Conservation (phyloP, 805 yeast species). For the Debaryomyces prosopidis region DNA sequence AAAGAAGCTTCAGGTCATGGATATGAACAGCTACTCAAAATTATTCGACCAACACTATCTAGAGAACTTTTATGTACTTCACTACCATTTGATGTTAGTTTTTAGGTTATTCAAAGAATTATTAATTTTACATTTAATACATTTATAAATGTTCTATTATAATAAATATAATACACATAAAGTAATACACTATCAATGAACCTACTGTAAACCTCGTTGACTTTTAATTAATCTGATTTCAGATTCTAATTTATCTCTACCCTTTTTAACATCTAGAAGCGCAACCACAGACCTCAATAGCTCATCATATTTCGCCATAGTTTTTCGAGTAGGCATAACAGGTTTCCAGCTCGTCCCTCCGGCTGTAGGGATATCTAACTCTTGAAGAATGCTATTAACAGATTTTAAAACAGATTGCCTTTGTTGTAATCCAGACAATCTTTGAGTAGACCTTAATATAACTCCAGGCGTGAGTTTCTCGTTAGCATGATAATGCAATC, state of each 20-base stretch:
- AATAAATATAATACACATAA: conserved; percentile 1
- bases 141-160: not conserved
- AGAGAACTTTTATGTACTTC: not conserved
- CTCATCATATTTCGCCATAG: conserved; percentile 75
- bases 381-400: conserved; percentile 65
- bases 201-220: conserved; percentile 34
- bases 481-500: conserved; percentile 70
- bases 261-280: conserved; percentile 80
- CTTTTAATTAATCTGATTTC: conserved; percentile 54
- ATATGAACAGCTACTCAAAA: not conserved
- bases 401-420: conserved; percentile 80
- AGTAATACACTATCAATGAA: not conserved
- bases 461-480: conserved; percentile 81
- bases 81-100: not conserved
- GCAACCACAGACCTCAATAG: conserved; percentile 68
- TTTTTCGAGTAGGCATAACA: conserved; percentile 80
- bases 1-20: not conserved
- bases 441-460: conserved; percentile 66
- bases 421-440: conserved; percentile 44
- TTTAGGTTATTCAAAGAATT: not conserved
- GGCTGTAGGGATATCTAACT: conserved; percentile 69
- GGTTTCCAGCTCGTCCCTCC: conserved; percentile 63
- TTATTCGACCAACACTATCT: not conserved
- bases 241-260: conserved; percentile 82
- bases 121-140: not conserved